Evolutionary conservation across 2,329 filamentous ascomycete genomes (phyloP).

Genomic region (Arthroderma uncinatum): DNA sequence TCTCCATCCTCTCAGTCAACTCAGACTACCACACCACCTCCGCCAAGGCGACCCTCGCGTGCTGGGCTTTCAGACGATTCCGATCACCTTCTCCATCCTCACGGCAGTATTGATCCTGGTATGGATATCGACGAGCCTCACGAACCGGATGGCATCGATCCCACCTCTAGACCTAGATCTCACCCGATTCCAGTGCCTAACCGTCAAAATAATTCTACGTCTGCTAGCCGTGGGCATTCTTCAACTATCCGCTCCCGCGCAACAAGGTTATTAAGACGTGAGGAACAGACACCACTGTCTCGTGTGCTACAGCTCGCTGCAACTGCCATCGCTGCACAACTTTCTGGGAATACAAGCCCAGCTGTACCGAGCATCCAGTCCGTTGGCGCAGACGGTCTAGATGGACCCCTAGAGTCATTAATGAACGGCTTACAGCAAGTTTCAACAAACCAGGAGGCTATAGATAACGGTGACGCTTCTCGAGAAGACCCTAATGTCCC

Average conservation of each 20-base stretch:
- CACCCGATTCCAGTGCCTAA: not conserved
- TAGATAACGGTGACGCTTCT: slow-evolving; percentile 18
- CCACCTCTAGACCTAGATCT: slow-evolving; percentile 21
- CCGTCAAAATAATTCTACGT: slow-evolving; percentile 15
- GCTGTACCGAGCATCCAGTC: slow-evolving; percentile 46
- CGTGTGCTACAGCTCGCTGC: slow-evolving; percentile 52
- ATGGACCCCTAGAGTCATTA: slow-evolving; percentile 53
- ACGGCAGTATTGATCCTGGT: slow-evolving; percentile 30
- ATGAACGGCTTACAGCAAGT: slow-evolving; percentile 52
- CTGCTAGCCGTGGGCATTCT: slow-evolving; percentile 18
- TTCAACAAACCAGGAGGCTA: slow-evolving; percentile 41
- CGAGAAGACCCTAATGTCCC: slow-evolving; percentile 38
- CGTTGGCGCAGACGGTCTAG: slow-evolving; percentile 45
- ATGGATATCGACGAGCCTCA: slow-evolving; percentile 32
- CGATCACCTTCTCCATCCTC: slow-evolving; percentile 26
- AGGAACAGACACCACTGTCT: slow-evolving; percentile 53
- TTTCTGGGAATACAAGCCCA: slow-evolving; percentile 50
- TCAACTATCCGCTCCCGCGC: slow-evolving; percentile 35
- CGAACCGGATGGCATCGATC: slow-evolving; percentile 35
- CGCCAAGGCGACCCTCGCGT: slow-evolving; percentile 23
- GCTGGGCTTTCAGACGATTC: slow-evolving; percentile 24
- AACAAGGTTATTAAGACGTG: slow-evolving; percentile 42
- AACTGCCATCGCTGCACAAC: slow-evolving; percentile 52
- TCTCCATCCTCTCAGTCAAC: slow-evolving; percentile 17
- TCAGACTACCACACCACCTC: slow-evolving; percentile 18